A percentile compares a stretch with the other conserved stretches of the same genome.
Evolutionary conservation across 2,329 filamentous ascomycete genomes (phyloP).

Genomic region (Gyromitra esculenta): DNA sequence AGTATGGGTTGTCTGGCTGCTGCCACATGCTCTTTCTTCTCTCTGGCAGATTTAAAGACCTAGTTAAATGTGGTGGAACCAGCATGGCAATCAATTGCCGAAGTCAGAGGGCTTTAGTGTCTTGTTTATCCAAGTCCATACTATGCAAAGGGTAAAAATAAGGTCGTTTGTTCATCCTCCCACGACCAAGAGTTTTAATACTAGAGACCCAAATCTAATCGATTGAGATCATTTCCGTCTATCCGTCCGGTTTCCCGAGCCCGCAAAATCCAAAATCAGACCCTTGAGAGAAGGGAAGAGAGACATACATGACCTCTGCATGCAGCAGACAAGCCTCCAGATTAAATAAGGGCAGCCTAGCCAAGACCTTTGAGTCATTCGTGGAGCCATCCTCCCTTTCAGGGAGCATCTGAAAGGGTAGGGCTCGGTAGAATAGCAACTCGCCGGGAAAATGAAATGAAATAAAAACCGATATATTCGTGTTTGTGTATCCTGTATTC

Average conservation of each 20-base stretch:
- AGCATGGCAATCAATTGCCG: constrained; percentile 8
- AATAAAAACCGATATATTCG: neutral
- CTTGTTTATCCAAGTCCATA: constrained; percentile 1
- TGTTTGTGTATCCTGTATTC: neutral
- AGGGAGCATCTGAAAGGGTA: constrained; percentile 7
- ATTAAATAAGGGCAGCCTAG: constrained; percentile 14
- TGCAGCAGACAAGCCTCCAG: constrained; percentile 26
- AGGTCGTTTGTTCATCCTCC: neutral
- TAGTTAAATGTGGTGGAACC: constrained; percentile 28
- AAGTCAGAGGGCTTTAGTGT: neutral
- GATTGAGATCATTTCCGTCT: neutral
- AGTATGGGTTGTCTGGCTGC: neutral
- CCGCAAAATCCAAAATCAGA: neutral
- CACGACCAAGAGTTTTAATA: neutral
- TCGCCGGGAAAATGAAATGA: constrained; percentile 3
- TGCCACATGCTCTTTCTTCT: neutral
- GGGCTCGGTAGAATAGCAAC: constrained; percentile 6
- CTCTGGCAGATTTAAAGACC: neutral
- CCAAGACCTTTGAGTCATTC: constrained; percentile 31
- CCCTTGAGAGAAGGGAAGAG: neutral
- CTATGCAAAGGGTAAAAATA: neutral
- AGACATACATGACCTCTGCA: neutral
- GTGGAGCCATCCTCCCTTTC: constrained; percentile 16
- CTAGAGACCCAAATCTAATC: neutral
- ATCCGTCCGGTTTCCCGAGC: neutral